A percentile compares a stretch with the other conserved stretches of the same genome.
These are phyloP conservation scores for Hypoxylon sp. DNA, from an alignment of 2,329 filamentous ascomycete genomes.

Conservation along the genomic window DNA sequence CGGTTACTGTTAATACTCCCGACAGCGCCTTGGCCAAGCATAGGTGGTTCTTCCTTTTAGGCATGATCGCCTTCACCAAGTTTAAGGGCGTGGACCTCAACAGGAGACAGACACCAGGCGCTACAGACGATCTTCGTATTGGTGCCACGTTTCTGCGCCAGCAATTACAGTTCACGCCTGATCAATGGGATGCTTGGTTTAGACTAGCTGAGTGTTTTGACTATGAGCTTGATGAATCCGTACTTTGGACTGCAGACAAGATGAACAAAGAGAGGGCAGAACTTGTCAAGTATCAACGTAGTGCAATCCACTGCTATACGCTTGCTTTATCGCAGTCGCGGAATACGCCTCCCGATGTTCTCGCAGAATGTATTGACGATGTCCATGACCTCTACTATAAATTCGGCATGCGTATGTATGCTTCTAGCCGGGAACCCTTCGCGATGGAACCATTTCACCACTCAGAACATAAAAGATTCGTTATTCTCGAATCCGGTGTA, in stretches of 20 bases:
- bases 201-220: constrained; percentile 89
- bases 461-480: constrained; percentile 70
- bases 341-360: constrained; percentile 60
- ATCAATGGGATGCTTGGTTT: constrained; percentile 93
- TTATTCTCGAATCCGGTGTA: constrained; percentile 65
- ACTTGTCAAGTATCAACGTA: constrained; percentile 81
- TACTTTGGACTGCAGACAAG: constrained; percentile 91
- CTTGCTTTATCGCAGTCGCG: constrained; percentile 71
- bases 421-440: constrained; percentile 73
- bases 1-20: constrained; percentile 76
- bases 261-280: constrained; percentile 87
- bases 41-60: constrained; percentile 93
- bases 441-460: constrained; percentile 74
- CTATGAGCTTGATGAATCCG: constrained; percentile 87
- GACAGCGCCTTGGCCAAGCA: constrained; percentile 82
- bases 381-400: constrained; percentile 72
- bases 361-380: constrained; percentile 63
- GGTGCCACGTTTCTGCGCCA: constrained; percentile 84
- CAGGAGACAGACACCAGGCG: constrained; percentile 82
- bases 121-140: constrained; percentile 87
- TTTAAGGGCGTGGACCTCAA: constrained; percentile 80
- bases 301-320: constrained; percentile 85
- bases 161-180: constrained; percentile 85
- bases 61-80: constrained; percentile 88
- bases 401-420: constrained; percentile 74